Conservation (phyloP, 495 filamentous ascomycete genomes). For the Lophiotrema nucula region DNA sequence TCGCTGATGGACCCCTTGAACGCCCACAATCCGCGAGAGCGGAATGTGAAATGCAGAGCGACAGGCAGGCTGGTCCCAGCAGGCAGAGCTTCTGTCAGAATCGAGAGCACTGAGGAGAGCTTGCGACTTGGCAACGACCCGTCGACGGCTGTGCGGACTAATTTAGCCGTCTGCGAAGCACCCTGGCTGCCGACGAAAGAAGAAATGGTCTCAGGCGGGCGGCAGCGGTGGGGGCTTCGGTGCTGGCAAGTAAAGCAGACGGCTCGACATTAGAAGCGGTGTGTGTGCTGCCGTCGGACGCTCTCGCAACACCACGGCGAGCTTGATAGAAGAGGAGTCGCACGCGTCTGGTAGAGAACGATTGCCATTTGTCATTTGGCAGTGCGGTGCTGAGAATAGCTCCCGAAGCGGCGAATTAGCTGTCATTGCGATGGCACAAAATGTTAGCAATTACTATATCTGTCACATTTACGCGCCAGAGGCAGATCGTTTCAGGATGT, state of each 20-base stretch:
- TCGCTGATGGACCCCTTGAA: too few species aligned
- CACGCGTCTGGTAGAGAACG: neutral
- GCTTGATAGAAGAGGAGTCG: neutral
- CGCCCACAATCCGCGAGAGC: too few species aligned
- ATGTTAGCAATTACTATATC: slow-evolving; percentile 3
- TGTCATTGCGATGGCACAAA: neutral
- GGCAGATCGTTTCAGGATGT: slow-evolving; percentile 5
- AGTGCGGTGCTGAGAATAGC: neutral
- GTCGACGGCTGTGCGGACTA: slow-evolving; percentile 21
- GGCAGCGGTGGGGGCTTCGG: neutral
- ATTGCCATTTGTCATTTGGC: neutral
- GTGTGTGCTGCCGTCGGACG: too few species aligned
- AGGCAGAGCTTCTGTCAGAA: too few species aligned
- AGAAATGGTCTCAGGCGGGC: neutral
- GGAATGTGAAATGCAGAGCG: too few species aligned
- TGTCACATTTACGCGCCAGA: slow-evolving; percentile 11
- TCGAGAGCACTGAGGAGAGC: neutral
- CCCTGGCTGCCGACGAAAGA: neutral
- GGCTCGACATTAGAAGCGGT: too few species aligned
- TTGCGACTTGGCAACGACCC: too few species aligned
- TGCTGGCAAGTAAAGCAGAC: neutral
- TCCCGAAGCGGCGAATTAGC: slow-evolving; percentile 14
- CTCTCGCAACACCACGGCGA: too few species aligned
- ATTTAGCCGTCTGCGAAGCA: slow-evolving; percentile 13
- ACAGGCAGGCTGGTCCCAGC: too few species aligned